These are phyloP conservation scores for Xylaria digitata DNA, from an alignment of 2,329 filamentous ascomycete species.

Conservation along the genomic window DNA sequence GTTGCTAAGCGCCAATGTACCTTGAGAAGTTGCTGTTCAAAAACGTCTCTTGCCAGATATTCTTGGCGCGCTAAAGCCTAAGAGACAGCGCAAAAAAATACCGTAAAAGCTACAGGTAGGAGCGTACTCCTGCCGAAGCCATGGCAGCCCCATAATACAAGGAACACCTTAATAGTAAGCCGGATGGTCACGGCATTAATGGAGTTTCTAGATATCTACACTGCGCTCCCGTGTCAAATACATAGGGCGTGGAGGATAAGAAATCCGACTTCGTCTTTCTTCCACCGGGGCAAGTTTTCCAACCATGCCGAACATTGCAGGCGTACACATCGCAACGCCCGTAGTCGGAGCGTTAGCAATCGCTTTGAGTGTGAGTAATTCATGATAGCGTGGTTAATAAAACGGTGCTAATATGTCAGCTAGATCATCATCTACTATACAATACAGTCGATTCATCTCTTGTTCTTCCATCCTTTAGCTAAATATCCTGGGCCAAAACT, in stretches of 20 bases:
- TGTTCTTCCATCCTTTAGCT: slow-evolving; percentile 39
- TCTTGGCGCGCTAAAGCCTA: no score
- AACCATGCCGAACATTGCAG: slow-evolving; percentile 26
- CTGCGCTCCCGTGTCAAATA: not conserved
- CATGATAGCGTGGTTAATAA: not conserved
- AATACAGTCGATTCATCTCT: slow-evolving; percentile 21
- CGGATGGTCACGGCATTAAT: not conserved
- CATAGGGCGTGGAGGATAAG: not conserved
- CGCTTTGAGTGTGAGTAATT: slow-evolving; percentile 22
- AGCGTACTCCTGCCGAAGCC: no score
- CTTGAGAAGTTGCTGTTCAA: not conserved
- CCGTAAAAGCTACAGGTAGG: no score
- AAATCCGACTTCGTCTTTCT: not conserved
- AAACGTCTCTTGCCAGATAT: no score
- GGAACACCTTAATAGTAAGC: not conserved
- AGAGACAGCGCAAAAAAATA: no score
- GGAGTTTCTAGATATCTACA: not conserved
- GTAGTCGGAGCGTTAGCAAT: slow-evolving; percentile 16
- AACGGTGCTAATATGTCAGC: slow-evolving; percentile 4
- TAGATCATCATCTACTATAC: slow-evolving; percentile 28
- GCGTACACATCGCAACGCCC: slow-evolving; percentile 13
- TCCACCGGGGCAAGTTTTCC: not conserved
- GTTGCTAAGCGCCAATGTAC: slow-evolving; percentile 8
- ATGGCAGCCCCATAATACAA: no score
- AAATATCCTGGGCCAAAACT: slow-evolving; percentile 42